Percentiles rank a stretch among this genome's conserved stretches.
Conservation (phyloP, 352 stramenopile genomes). For the Globisporangium emineosum region DNA sequence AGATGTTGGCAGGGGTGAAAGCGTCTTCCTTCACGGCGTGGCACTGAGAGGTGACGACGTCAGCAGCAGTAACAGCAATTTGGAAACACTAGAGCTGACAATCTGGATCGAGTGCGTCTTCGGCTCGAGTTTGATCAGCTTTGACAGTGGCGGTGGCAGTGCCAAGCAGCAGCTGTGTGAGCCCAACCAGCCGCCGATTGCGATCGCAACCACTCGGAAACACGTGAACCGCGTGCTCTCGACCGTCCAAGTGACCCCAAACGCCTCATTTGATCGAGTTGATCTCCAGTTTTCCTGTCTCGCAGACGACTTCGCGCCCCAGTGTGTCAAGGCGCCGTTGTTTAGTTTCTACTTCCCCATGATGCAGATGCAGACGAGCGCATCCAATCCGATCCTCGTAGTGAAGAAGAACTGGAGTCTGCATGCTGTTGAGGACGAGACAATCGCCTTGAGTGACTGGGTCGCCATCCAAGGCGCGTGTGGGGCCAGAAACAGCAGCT, state of each 20-base stretch:
- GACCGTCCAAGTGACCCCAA: conserved; percentile 4
- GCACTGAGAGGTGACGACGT: not conserved
- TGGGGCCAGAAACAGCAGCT: not conserved
- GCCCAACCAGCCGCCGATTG: conserved; percentile 5
- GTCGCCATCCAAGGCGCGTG: not conserved
- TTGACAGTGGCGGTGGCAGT: not conserved
- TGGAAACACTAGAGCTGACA: not conserved
- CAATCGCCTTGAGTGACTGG: not conserved
- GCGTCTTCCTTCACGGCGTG: conserved; percentile 7
- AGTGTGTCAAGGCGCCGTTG: not conserved
- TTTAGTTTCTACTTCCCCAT: conserved; percentile 9
- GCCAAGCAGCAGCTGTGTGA: not conserved
- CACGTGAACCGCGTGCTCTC: conserved; percentile 15
- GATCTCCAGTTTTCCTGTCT: conserved; percentile 10
- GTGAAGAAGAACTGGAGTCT: not conserved
- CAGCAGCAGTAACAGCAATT: not conserved
- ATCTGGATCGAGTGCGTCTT: conserved; percentile 12
- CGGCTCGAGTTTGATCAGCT: conserved; percentile 1
- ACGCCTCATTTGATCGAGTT: conserved; percentile 7
- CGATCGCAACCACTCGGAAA: conserved; percentile 2
- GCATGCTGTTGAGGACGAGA: conserved; percentile 3
- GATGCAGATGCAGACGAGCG: not conserved
- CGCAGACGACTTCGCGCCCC: not conserved
- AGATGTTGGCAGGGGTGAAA: not conserved
- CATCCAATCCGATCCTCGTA: not conserved